Evolutionary conservation across 2,329 filamentous ascomycete genomes (phyloP), one percentile per base, ranked within the genome.

Genomic region (Raffaelea ambrosiae): DNA sequence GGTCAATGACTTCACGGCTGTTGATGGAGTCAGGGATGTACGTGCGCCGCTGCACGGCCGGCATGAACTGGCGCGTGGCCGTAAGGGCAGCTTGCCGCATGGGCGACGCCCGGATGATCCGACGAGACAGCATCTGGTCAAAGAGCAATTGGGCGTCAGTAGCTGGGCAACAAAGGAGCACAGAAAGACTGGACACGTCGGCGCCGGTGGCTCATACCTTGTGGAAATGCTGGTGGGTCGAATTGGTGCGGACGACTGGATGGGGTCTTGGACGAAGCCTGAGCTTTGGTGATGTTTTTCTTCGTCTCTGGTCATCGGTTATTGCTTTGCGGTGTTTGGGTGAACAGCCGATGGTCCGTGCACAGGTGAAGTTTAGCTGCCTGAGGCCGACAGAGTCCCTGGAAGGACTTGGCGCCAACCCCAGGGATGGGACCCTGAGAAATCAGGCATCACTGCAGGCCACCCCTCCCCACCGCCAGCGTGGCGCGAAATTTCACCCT

Each of bases 41-140:
- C 51, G 67, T 68, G 66, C 80, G 76, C 58, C 73, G 73, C 60
- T 83, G 79, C 53, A 72, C 61, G 52, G 73, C 64, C 46, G 77
- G 51, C 20, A 43, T 72, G 29, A 77, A 63, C 61, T 70, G 70
- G 63, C 70, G 71, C 58, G 66, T 61, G 54, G 69, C 66, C 51
- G 69, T 63, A 46, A 72, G 63, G 53, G 68, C 62, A 50, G 64
- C 67, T 60, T 70, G 69, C 57, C 71, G 68, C 60, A 71, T 57
- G 55, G 66, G 66, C 58, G 68, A 63, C 50, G 69, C 71, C 67
- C 74, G 74, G 58, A 67, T 71, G 65, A 83, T 67, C 69, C 75
- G 74, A 67, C 73, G 72, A 55, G 73, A 69, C 63, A 83, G 71
- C 79, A 83, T 83, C 78, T 83, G 59, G 14, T 44, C 14, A 42